A percentile compares a stretch with the other conserved stretches of the same genome.
Conservation (phyloP, 331 rosid genomes). For the Telfairia occidentalis region DNA sequence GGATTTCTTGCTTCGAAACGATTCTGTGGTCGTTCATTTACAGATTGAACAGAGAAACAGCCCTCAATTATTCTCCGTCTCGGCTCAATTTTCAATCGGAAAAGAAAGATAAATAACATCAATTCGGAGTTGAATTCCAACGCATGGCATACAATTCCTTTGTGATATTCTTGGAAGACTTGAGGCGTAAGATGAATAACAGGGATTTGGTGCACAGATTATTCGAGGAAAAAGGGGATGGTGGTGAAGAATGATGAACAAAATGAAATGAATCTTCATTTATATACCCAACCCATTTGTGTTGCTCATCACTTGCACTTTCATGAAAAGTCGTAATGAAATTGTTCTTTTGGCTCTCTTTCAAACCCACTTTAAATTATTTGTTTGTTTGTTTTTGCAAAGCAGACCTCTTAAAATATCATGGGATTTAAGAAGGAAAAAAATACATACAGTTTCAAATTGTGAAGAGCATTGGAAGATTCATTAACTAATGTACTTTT, state of each 20-base stretch:
- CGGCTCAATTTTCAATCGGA: not conserved
- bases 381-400: no score
- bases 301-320: no score
- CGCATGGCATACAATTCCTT: slow-evolving; percentile 5
- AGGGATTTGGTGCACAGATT: not conserved
- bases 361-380: no score
- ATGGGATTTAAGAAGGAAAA: no score
- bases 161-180: not conserved
- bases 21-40: slow-evolving; percentile 8
- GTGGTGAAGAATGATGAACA: not conserved
- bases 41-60: not conserved
- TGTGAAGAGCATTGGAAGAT: no score
- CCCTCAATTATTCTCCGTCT: not conserved
- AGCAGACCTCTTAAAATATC: no score
- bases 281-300: not conserved
- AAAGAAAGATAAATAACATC: not conserved
- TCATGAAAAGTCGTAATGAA: not conserved
- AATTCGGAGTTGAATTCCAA: not conserved
- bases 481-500: no score
- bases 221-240: not conserved
- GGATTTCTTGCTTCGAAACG: not conserved
- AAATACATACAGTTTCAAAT: no score
- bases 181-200: slow-evolving; percentile 8
- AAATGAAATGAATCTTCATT: not conserved
- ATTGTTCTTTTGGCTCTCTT: no score